These are phyloP conservation scores for Fusarium albosuccineum DNA, from an alignment of 2,329 filamentous ascomycete genomes.

Conservation along the genomic window DNA sequence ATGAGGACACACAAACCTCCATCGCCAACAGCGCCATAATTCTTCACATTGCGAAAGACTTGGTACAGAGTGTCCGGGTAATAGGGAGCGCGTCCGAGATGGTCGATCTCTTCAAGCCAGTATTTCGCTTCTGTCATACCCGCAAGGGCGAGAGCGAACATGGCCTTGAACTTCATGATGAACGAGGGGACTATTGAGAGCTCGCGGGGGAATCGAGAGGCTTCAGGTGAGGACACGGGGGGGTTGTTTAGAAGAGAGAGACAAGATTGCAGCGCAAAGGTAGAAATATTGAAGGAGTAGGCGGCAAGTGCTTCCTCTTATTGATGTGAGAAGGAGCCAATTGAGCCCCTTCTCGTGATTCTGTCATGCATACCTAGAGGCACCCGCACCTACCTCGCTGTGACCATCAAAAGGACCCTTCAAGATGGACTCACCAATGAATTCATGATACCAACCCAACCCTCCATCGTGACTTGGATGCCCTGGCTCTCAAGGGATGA, in stretches of 20 bases:
- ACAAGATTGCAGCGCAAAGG: neutral
- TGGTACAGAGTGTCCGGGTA: constrained; percentile 45
- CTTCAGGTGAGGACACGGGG: neutral
- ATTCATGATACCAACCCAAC: constrained; percentile 2
- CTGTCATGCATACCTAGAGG: neutral
- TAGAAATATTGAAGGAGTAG: neutral
- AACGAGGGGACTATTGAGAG: neutral
- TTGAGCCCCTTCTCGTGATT: constrained; percentile 3
- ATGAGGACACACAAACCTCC: constrained; percentile 37
- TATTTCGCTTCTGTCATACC: constrained; percentile 30
- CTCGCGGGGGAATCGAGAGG: neutral
- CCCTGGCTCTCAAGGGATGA: neutral
- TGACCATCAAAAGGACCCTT: neutral
- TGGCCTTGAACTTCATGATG: constrained; percentile 34
- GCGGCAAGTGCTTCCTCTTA: neutral
- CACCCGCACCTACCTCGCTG: constrained; percentile 11
- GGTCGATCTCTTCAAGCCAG: constrained; percentile 49
- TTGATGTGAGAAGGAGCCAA: constrained; percentile 13
- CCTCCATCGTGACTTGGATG: constrained; percentile 8
- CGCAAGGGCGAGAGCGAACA: constrained; percentile 27
- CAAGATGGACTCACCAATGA: neutral
- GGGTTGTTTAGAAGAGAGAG: neutral
- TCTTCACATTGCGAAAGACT: constrained; percentile 50
- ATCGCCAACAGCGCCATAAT: constrained; percentile 49
- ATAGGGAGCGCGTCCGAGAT: constrained; percentile 46